Evolutionary conservation across 2,329 filamentous ascomycete genomes (phyloP), one percentile per base, ranked within the genome.

Genomic region (Fusarium sterilihyphosum): DNA sequence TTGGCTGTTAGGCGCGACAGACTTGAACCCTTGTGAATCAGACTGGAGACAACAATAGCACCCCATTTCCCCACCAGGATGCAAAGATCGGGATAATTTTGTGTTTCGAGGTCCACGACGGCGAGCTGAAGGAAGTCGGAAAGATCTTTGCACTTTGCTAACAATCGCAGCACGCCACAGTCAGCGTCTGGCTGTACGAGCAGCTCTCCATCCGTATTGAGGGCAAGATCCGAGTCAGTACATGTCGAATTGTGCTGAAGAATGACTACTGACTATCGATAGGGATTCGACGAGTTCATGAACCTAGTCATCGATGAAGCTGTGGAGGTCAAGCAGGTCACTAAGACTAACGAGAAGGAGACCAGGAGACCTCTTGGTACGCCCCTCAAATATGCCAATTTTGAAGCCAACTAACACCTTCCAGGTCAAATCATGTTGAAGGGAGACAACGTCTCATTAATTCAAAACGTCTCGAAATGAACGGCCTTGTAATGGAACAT

Each of bases 221-320:
- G 85, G 96, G 96, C 72, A 98, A 96, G 86, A 98, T 99, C 76
- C 91, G 96, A 80, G 96, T 97, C 83, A 73, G 92, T 84, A 47
- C n/a, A 38, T 7, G n/a, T 35, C 9, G 9, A 22, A 46, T 41
- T 35, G 31, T 37, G 33, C 24, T 29, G 22, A 29, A 12, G 26
- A n/a, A 31, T 29, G 50, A 20, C 10, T 44, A 24, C 67, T 77
- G 47, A 65, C 49, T 29, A 41, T 46, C 4, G n/a, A 8, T 13
- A 98, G 95, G 95, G 96, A 20, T 99, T 99, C 77, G 96, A 99
- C 82, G 96, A 99, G 84, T 99, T 98, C 86, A 98, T 99, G 95
- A 99, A 99, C 86, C 88, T 99, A 57, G 96, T 98, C 44, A 90
- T 98, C 76, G 96, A 99, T 81, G 95, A 99, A 78, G 96, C 96